A percentile compares a stretch with the other conserved stretches of the same genome.
These are phyloP conservation scores for Trichosanthes cucumerina DNA, from an alignment of 306 rosid species.

Conservation along the genomic window DNA sequence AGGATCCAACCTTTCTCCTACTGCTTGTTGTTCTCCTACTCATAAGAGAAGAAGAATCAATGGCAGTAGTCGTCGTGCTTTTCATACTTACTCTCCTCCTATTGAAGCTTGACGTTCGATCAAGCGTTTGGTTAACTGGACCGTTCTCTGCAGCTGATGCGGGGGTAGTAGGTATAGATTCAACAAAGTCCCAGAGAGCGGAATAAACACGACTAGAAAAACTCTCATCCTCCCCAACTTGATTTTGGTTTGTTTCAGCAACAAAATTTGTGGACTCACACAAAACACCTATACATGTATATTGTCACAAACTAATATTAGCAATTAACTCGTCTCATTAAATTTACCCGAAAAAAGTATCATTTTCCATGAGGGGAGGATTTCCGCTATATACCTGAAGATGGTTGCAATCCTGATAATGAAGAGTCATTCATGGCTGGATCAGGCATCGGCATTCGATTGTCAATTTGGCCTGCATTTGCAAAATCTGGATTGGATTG, in stretches of 20 bases:
- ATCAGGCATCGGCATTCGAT: no score
- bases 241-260: conserved; percentile 34
- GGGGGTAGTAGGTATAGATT: conserved; percentile 88
- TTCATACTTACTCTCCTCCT: conserved; percentile 30
- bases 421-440: conserved; percentile 4
- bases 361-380: background rate
- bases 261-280: conserved; percentile 28
- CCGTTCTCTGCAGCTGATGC: conserved; percentile 84
- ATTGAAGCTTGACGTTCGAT: conserved; percentile 67
- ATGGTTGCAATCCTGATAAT: conserved; percentile 22
- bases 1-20: conserved; percentile 33
- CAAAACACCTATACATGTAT: conserved; percentile 39
- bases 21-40: conserved; percentile 34
- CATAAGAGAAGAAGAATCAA: conserved; percentile 25
- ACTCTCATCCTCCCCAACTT: conserved; percentile 24
- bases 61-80: conserved; percentile 24
- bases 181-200: conserved; percentile 79
- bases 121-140: conserved; percentile 57
- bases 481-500: background rate
- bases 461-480: no score
- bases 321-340: conserved; percentile 16
- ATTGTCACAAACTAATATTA: conserved; percentile 26
- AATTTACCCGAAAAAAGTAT: background rate
- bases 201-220: conserved; percentile 47
- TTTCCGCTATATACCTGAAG: conserved; percentile 50